These are phyloP conservation scores for Cercospora sp. DNA, from an alignment of 2,329 filamentous ascomycete genomes.

Conservation along the genomic window DNA sequence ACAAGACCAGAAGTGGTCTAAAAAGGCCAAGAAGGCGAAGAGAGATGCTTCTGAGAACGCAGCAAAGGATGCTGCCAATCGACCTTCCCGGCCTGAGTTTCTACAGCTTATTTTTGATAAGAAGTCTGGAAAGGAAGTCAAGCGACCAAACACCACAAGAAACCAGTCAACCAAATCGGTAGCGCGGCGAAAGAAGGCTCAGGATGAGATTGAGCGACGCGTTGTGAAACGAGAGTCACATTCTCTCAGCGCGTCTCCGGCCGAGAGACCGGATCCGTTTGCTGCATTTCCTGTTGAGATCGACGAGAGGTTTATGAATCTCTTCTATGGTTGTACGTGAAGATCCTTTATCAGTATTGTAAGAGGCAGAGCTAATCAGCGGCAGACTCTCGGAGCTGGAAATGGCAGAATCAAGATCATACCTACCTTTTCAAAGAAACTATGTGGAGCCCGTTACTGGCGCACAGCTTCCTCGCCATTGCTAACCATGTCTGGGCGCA, in stretches of 20 bases:
- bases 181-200: neutral
- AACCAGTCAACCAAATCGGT: neutral
- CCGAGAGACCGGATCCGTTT: constrained; percentile 23
- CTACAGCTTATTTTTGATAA: constrained; percentile 22
- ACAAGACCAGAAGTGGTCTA: constrained; percentile 24
- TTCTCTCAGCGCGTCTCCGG: constrained; percentile 21
- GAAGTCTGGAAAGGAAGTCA: constrained; percentile 20
- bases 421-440: constrained; percentile 20
- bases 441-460: constrained; percentile 15
- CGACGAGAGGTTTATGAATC: constrained; percentile 17
- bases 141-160: neutral
- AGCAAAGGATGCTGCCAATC: neutral
- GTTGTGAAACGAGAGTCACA: constrained; percentile 17
- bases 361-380: neutral
- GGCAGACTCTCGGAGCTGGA: constrained; percentile 14
- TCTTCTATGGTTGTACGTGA: constrained; percentile 17
- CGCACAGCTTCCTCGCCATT: constrained; percentile 24
- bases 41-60: neutral
- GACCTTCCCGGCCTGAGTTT: constrained; percentile 1
- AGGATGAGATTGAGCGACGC: neutral
- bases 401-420: constrained; percentile 15
- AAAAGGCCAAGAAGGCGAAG: constrained; percentile 2
- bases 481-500: constrained; percentile 23
- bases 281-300: constrained; percentile 22
- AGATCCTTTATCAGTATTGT: neutral